phyloP scores from a whole-genome alignment of 83 land plant genomes.

The Picea abies region DNA sequence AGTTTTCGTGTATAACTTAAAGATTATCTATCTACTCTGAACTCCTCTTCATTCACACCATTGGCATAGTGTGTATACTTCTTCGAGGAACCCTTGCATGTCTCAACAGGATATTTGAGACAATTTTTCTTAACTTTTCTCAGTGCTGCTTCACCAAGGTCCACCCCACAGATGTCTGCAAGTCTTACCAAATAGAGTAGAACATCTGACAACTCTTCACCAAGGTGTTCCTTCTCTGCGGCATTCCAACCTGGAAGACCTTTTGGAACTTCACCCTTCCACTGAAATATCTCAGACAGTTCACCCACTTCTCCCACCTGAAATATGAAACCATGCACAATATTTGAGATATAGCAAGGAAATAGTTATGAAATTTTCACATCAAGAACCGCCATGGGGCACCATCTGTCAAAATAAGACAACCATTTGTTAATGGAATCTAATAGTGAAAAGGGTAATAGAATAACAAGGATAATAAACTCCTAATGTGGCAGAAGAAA shows the following conservation, averaged over 20 bases:
- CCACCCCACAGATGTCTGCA: conserved; percentile 51
- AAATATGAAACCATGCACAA: conserved; percentile 4
- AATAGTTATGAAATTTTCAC: no score
- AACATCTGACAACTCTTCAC: conserved; percentile 57
- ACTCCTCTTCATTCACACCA: no score
- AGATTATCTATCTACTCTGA: no score
- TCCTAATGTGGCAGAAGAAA: no score
- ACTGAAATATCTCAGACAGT: conserved; percentile 53
- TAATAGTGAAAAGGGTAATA: no score
- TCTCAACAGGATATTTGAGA: conserved; percentile 37
- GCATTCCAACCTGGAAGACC: conserved; percentile 47
- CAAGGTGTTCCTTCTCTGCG: conserved; percentile 42
- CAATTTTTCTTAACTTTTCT: conserved; percentile 39
- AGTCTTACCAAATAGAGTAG: conserved; percentile 49
- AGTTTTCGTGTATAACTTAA: no score
- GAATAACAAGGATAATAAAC: no score
- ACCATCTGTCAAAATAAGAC: no score
- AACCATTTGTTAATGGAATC: no score
- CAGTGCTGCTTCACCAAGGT: conserved; percentile 43
- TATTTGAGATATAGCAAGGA: no score
- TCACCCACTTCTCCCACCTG: conserved; percentile 57
- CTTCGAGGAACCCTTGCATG: conserved; percentile 40
- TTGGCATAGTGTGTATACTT: conserved; percentile 20
- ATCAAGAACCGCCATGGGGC: no score
- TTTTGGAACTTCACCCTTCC: conserved; percentile 51